Percentiles rank a stretch among this genome's conserved stretches.
Conservation (phyloP, 305 asterid species). For the Galium porrigens region DNA sequence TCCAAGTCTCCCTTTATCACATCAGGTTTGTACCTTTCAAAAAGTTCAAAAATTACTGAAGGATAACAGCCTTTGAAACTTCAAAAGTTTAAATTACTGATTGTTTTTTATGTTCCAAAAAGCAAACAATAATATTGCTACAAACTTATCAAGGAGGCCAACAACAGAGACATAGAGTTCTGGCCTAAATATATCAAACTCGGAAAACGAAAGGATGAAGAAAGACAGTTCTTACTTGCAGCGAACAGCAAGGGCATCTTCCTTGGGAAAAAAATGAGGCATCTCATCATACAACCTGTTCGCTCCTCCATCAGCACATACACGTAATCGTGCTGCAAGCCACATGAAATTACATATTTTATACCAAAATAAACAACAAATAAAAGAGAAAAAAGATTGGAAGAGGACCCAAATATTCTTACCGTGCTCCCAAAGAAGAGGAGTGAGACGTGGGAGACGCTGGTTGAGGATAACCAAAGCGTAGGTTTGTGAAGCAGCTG, state of each 20-base stretch:
- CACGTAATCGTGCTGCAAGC: conserved; percentile 49
- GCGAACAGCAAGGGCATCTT: conserved; percentile 44
- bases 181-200: not conserved
- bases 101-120: not conserved
- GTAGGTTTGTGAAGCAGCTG: conserved; percentile 20
- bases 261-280: conserved; percentile 51
- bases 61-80: not conserved
- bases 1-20: conserved; percentile 80
- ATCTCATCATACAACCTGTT: conserved; percentile 71
- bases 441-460: conserved; percentile 58
- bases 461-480: conserved; percentile 68
- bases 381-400: conserved; percentile 10
- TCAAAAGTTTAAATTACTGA: not conserved
- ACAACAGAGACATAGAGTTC: no score
- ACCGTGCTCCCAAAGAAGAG: conserved; percentile 80
- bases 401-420: not conserved
- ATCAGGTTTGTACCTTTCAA: conserved; percentile 69
- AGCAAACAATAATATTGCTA: not conserved
- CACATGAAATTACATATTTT: not conserved
- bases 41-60: conserved; percentile 1
- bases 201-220: not conserved
- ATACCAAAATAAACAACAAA: not conserved
- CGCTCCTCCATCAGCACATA: conserved; percentile 94
- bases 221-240: conserved; percentile 31
- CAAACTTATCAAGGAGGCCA: not conserved